Conservation (phyloP, 805 yeast species). For the Candida methanosorbosa region DNA sequence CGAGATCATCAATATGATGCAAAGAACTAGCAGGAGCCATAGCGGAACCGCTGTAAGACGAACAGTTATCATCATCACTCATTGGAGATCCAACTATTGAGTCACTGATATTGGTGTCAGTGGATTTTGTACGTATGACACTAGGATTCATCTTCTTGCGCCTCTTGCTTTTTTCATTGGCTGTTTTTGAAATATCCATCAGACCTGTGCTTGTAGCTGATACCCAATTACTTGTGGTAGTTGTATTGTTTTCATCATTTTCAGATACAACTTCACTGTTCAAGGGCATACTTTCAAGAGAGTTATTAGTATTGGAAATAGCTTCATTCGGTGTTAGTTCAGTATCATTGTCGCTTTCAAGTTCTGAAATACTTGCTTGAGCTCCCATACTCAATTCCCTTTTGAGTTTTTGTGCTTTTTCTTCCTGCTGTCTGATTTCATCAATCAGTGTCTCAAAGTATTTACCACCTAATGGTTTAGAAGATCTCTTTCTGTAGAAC, state of each 20-base stretch:
- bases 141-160: conserved; percentile 13
- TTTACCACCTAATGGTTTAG: conserved; percentile 38
- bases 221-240: not conserved
- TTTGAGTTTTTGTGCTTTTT: not conserved
- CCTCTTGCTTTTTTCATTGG: conserved; percentile 7
- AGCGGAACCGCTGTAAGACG: conserved; percentile 21
- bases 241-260: not conserved
- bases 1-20: too few species aligned
- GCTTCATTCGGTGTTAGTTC: too few species aligned
- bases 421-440: conserved; percentile 29
- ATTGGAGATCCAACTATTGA: conserved; percentile 22
- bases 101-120: conserved; percentile 4
- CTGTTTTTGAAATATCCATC: not conserved
- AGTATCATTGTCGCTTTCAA: too few species aligned
- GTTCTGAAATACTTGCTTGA: not conserved
- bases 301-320: too few species aligned
- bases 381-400: not conserved
- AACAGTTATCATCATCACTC: conserved; percentile 23
- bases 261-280: not conserved
- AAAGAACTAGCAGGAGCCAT: conserved; percentile 14
- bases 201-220: not conserved
- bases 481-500: conserved; percentile 60
- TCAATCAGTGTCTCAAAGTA: conserved; percentile 30
- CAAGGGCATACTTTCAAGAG: not conserved
- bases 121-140: conserved; percentile 1